phyloP scores from a whole-genome alignment of 75 land plant species.

The Cryptomeria japonica region DNA sequence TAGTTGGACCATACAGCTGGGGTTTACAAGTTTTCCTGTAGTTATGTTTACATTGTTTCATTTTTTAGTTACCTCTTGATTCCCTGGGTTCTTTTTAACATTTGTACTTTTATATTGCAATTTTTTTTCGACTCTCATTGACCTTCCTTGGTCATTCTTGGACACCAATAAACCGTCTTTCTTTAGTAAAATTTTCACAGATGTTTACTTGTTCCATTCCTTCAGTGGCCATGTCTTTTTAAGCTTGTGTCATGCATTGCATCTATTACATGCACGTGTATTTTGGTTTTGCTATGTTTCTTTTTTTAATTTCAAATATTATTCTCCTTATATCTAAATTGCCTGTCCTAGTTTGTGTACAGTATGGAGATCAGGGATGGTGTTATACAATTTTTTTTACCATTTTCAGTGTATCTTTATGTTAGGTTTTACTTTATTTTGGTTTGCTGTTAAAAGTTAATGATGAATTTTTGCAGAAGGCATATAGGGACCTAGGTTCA shows the following conservation, averaged over 20 bases:
- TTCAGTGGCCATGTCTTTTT: no score
- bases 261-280: neutral
- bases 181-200: neutral
- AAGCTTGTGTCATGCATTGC: neutral
- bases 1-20: neutral
- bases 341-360: no score
- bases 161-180: neutral
- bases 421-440: no score
- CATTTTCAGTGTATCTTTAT: no score
- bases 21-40: neutral
- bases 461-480: no score
- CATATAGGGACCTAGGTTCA: no score
- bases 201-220: neutral
- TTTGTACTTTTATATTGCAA: neutral
- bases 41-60: neutral
- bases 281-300: neutral
- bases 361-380: no score
- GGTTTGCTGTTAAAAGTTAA: no score
- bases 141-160: neutral
- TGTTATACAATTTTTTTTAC: no score
- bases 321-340: neutral
- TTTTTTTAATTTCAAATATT: neutral
- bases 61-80: neutral
- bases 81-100: neutral
- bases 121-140: neutral